Percentiles rank a stretch among this genome's conserved stretches.
These are phyloP conservation scores for Pezicula carpinea DNA, from an alignment of 2,329 filamentous ascomycete species.

Conservation along the genomic window DNA sequence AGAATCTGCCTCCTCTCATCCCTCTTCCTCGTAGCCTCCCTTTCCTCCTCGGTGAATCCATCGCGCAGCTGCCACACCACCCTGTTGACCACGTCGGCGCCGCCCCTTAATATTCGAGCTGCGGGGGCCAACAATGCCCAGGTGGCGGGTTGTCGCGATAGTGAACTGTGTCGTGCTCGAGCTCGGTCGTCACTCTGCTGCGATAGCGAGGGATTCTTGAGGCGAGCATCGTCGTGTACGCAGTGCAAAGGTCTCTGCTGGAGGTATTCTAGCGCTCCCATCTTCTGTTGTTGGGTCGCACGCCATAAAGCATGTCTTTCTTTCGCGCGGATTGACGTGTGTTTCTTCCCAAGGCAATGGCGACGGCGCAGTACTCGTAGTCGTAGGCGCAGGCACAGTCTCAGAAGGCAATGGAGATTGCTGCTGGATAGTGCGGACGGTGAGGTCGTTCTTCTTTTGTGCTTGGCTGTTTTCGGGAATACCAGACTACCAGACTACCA, in stretches of 20 bases:
- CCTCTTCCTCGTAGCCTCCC: conserved; percentile 39
- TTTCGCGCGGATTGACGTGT: too few relatives aligned
- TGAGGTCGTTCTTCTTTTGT: too few relatives aligned
- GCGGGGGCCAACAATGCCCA: conserved; percentile 22
- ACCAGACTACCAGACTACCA: too few relatives aligned
- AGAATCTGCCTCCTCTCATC: conserved; percentile 60
- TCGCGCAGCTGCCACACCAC: conserved; percentile 22
- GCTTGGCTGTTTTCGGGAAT: too few relatives aligned
- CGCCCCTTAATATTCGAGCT: conserved; percentile 18
- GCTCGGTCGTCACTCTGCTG: conserved; percentile 10
- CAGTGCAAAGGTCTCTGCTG: conserved; percentile 16
- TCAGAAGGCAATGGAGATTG: too few relatives aligned
- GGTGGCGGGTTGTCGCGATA: conserved; percentile 2
- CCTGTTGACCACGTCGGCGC: conserved; percentile 21
- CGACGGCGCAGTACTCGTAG: too few relatives aligned
- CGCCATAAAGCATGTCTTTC: conserved; percentile 15
- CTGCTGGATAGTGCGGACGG: too few relatives aligned
- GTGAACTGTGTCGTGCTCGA: conserved; percentile 7
- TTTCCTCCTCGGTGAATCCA: conserved; percentile 37
- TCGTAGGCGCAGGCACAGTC: too few relatives aligned
- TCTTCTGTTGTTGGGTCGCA: conserved; percentile 10
- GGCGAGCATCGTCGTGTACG: conserved; percentile 7
- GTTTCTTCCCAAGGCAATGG: too few relatives aligned
- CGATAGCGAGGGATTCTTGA: conserved; percentile 7
- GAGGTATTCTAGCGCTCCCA: conserved; percentile 25